phyloP scores from a whole-genome alignment of 73 alveolate genomes.

The Paraurostyla sp. region DNA sequence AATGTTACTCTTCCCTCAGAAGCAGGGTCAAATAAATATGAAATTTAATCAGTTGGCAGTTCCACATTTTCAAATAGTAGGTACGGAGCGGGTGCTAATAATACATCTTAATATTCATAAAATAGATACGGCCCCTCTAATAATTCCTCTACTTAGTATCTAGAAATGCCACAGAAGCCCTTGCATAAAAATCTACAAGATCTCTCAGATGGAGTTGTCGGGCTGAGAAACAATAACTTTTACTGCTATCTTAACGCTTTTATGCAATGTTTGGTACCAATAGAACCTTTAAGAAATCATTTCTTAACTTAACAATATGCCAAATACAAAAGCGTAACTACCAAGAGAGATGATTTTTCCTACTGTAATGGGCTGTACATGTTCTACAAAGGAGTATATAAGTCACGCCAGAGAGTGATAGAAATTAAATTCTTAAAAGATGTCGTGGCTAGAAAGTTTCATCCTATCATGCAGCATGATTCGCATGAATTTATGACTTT shows the following conservation, averaged over 20 bases:
- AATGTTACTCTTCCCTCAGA: background rate
- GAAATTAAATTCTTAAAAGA: background rate
- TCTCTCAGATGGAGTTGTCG: slow-evolving; percentile 54
- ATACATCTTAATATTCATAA: no score
- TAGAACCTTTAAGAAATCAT: slow-evolving; percentile 38
- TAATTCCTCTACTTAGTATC: background rate
- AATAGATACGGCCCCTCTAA: background rate
- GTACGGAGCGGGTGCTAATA: background rate
- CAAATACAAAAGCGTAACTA: background rate
- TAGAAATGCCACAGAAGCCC: background rate
- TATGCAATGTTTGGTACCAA: slow-evolving; percentile 38
- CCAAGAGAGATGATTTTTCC: slow-evolving; percentile 33
- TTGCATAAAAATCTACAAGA: background rate
- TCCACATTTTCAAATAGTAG: background rate
- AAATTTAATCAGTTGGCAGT: background rate
- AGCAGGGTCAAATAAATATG: slow-evolving; percentile 9
- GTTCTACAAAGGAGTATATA: slow-evolving; percentile 23
- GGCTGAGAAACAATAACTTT: slow-evolving; percentile 17
- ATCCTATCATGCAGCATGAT: slow-evolving; percentile 68
- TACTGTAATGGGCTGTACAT: slow-evolving; percentile 22
- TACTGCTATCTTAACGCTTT: slow-evolving; percentile 68
- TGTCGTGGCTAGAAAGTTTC: slow-evolving; percentile 36
- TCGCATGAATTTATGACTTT: slow-evolving; percentile 61
- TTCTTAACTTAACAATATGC: slow-evolving; percentile 20
- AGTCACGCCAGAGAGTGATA: background rate